These are phyloP conservation scores for Boletus bicolor DNA, from an alignment of 768 basidiomycete species.

Conservation along the genomic window DNA sequence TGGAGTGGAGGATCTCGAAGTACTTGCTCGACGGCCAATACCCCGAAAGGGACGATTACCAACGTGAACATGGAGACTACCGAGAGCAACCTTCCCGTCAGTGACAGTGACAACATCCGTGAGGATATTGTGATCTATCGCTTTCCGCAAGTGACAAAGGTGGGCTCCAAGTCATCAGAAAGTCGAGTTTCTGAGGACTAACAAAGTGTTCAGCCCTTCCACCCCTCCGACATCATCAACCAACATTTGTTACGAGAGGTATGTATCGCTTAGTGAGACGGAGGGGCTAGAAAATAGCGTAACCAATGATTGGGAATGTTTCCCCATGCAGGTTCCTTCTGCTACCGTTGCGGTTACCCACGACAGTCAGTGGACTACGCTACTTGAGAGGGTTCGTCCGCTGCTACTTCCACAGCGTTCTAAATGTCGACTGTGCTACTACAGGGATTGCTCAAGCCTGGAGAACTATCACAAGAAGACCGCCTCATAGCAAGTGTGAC, in stretches of 20 bases:
- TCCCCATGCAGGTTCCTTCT: constrained; percentile 1
- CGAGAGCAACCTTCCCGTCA: background rate
- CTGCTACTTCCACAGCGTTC: too few species aligned
- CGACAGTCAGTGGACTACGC: constrained; percentile 7
- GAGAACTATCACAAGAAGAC: background rate
- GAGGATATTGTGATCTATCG: background rate
- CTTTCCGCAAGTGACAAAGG: constrained; percentile 5
- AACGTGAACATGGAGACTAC: background rate
- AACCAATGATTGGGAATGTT: background rate
- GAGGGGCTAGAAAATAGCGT: background rate
- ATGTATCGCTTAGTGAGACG: background rate
- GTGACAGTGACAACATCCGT: background rate
- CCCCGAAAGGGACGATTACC: background rate
- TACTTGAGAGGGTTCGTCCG: constrained; percentile 3
- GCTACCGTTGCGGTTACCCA: constrained; percentile 9
- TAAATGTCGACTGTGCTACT: background rate
- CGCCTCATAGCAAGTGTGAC: background rate
- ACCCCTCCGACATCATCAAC: constrained; percentile 13
- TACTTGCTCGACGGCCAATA: background rate
- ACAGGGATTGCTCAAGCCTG: background rate
- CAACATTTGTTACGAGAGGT: constrained; percentile 7
- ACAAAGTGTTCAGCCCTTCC: background rate
- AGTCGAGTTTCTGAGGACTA: background rate
- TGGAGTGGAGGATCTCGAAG: background rate
- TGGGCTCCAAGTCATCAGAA: background rate